phyloP scores from a whole-genome alignment of 2,329 filamentous ascomycete species.

The Trichoderma brevicompactum region DNA sequence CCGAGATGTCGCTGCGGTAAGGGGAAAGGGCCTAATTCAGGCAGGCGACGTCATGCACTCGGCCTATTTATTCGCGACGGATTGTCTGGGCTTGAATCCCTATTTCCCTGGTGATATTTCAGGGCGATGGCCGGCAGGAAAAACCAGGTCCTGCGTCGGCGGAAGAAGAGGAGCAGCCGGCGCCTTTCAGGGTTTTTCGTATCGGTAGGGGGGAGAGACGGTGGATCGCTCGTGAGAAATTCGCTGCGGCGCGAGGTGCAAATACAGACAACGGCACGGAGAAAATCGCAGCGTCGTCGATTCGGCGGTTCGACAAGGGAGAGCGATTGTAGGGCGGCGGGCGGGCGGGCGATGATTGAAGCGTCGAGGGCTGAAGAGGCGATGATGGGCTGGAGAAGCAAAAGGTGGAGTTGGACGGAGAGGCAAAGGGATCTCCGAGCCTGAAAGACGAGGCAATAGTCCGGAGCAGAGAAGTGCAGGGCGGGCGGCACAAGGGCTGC shows the following conservation, averaged over 20 bases:
- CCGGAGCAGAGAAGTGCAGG: slow-evolving; percentile 29
- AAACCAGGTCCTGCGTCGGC: slow-evolving; percentile 18
- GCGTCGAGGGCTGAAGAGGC: slow-evolving; percentile 10
- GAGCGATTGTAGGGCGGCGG: slow-evolving; percentile 25
- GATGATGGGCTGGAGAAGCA: slow-evolving; percentile 28
- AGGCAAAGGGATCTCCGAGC: slow-evolving; percentile 32
- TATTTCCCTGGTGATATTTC: not conserved
- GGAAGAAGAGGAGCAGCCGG: slow-evolving; percentile 14
- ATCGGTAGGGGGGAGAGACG: slow-evolving; percentile 17
- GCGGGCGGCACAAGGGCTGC: slow-evolving; percentile 10
- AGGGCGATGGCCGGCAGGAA: slow-evolving; percentile 9
- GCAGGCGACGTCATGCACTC: slow-evolving; percentile 42
- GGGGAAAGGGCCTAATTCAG: slow-evolving; percentile 29
- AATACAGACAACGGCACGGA: not conserved
- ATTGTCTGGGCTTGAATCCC: not conserved
- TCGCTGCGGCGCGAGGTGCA: slow-evolving; percentile 16
- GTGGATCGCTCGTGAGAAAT: slow-evolving; percentile 4
- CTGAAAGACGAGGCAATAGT: slow-evolving; percentile 43
- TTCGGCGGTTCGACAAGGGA: not conserved
- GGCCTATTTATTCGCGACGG: slow-evolving; percentile 9
- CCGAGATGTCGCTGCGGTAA: slow-evolving; percentile 42
- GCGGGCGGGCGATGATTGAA: slow-evolving; percentile 17
- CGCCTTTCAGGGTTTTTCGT: slow-evolving; percentile 17
- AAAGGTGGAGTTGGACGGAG: slow-evolving; percentile 30
- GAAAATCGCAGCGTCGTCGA: slow-evolving; percentile 13